Conservation (phyloP, 2,329 filamentous ascomycete genomes). For the Chrysosporium queenslandicum region DNA sequence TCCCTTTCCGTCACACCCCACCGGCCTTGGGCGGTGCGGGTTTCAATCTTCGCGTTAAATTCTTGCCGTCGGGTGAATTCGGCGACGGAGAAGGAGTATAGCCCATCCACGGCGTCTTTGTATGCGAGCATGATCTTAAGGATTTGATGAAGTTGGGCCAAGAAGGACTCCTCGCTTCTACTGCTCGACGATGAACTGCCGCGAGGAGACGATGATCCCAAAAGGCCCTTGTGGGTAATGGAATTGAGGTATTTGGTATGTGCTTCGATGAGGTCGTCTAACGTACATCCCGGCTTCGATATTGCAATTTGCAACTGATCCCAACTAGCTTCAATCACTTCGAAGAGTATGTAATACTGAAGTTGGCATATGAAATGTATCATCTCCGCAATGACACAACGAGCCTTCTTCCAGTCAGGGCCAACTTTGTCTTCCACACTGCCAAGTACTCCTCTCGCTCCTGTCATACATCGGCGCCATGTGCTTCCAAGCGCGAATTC, state of each 20-base stretch:
- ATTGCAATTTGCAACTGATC: conserved; percentile 76
- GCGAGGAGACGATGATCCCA: conserved; percentile 53
- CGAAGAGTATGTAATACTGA: conserved; percentile 97
- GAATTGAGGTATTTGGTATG: conserved; percentile 84
- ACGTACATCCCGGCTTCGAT: conserved; percentile 72
- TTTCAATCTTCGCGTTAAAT: conserved; percentile 61
- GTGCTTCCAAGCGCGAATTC: conserved; percentile 86
- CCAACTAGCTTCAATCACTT: conserved; percentile 96
- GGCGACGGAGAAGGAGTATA: conserved; percentile 90
- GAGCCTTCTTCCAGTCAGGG: conserved; percentile 78
- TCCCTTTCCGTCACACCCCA: conserved; percentile 55
- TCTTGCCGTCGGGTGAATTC: conserved; percentile 92
- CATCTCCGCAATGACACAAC: conserved; percentile 90
- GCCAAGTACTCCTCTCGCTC: conserved; percentile 78
- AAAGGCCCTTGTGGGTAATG: conserved; percentile 90
- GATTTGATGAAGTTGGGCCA: conserved; percentile 82
- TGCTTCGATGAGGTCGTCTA: conserved; percentile 89
- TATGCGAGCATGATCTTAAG: conserved; percentile 89
- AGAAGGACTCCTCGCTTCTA: conserved; percentile 65
- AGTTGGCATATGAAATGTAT: conserved; percentile 95
- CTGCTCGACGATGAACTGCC: conserved; percentile 27
- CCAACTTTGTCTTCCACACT: conserved; percentile 62
- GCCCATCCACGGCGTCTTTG: conserved; percentile 81
- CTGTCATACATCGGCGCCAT: conserved; percentile 94
- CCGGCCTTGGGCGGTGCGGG: conserved; percentile 52